Base-by-base conservation (phyloP, 192 early-diverging fungal species). In the Coemansia guatemalensis region DNA sequence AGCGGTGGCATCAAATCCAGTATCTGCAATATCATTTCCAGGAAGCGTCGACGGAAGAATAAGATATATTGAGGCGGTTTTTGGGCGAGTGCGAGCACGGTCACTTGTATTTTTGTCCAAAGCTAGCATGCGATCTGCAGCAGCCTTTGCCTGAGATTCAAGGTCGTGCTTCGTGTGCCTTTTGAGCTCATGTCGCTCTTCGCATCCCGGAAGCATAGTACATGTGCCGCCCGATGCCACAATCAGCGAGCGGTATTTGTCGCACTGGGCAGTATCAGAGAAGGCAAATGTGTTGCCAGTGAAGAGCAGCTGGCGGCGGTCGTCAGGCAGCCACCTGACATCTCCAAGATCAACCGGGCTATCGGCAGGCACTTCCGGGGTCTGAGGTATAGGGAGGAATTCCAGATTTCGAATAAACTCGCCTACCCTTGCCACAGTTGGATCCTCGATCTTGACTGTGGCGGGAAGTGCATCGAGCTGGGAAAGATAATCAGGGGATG, bases 261-360 rank as follows among this genome's bases (percentile, higher is more conserved):
- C 58, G 50, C 56, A 22, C 50, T 73, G 75, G 1, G 50, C 47
- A n/a, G 39, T n/a, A 9, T 60, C 63, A 9, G 62, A 63, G 55
- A 78, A 78, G 2, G 63, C 48, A 53, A 68, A 78, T 29, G 60
- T 22, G 30, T 59, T 69, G 2, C 25, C 48, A 0, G 1, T 23
- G 44, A 78, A 78, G 12, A 78, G 60, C n/a, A 20, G 24, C n/a
- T 59, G 66, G 26, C 69, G 66, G 23, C 22, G 30, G 3, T 14
- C 30, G 47, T 73, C 59, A 18, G 75, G 69, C 0, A 11, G 12
- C 66, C 70, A 69, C 5, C 18, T 56, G 12, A 62, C 60, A 20
- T 33, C 53, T 18, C 63, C 35, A 17, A 78, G 49, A 32, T 68
- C 63, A 26, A 78, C 33, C 5, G 75, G 63, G 53, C 58, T 63